phyloP scores from a whole-genome alignment of 495 filamentous ascomycete genomes.

The Niebla homalea region DNA sequence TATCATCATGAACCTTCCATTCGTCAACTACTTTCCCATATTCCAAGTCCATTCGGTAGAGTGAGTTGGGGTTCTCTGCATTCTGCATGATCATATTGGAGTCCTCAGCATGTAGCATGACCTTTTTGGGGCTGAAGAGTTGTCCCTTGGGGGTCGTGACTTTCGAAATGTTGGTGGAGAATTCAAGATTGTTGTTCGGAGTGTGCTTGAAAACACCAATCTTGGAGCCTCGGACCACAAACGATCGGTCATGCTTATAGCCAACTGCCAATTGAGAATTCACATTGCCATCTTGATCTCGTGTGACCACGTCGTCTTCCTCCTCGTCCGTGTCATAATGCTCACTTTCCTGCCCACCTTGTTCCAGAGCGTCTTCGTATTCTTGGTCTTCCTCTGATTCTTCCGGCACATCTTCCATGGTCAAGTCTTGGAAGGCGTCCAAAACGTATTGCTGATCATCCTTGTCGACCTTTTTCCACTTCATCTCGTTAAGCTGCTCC shows the following conservation, averaged over 20 bases:
- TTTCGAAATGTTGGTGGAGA: slow-evolving; percentile 95
- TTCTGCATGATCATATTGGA: slow-evolving; percentile 87
- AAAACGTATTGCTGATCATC: slow-evolving; percentile 86
- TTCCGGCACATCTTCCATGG: slow-evolving; percentile 64
- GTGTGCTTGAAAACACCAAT: slow-evolving; percentile 99
- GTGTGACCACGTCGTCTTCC: slow-evolving; percentile 64
- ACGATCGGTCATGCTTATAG: slow-evolving; percentile 93
- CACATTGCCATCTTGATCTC: slow-evolving; percentile 64
- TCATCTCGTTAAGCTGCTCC: slow-evolving; percentile 91
- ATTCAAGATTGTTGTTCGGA: slow-evolving; percentile 80
- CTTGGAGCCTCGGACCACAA: slow-evolving; percentile 91
- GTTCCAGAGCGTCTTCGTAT: slow-evolving; percentile 43
- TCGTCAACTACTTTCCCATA: slow-evolving; percentile 99
- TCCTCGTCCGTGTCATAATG: slow-evolving; percentile 90
- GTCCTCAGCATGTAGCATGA: slow-evolving; percentile 94
- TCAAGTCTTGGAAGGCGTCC: slow-evolving; percentile 89
- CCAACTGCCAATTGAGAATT: slow-evolving; percentile 97
- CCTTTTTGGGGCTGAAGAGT: slow-evolving; percentile 87
- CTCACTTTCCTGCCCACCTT: slow-evolving; percentile 55
- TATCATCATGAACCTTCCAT: slow-evolving; percentile 98
- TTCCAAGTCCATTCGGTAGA: slow-evolving; percentile 98
- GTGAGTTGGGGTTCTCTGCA: slow-evolving; percentile 65
- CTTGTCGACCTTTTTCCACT: slow-evolving; percentile 87
- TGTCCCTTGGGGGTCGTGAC: slow-evolving; percentile 80
- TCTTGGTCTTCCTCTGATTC: slow-evolving; percentile 48